A percentile compares a stretch with the other conserved stretches of the same genome.
Evolutionary conservation across 441 rosid genomes (phyloP).

Genomic region (California macrophylla): DNA sequence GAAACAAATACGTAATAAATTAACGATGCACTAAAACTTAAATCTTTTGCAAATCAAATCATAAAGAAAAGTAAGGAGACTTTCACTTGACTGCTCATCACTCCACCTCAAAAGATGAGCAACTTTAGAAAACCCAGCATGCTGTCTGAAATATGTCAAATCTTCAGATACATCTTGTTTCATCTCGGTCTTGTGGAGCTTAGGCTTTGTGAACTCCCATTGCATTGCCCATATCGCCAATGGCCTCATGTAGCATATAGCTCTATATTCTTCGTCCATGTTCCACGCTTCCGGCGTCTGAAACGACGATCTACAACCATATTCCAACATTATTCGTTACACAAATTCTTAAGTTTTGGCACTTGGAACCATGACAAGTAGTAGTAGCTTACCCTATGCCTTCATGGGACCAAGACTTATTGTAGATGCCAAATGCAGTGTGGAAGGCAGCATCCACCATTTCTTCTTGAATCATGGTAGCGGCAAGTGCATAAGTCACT

Average conservation of each 20-base stretch:
- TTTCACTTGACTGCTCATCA: neutral
- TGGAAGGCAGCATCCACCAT: neutral
- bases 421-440: neutral
- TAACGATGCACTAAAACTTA: neutral
- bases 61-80: neutral
- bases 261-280: neutral
- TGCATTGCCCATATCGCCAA: slow-evolving; percentile 2
- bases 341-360: too few species aligned
- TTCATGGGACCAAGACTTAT: neutral
- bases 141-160: neutral
- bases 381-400: neutral
- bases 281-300: neutral
- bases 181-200: neutral
- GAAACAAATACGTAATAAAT: too few species aligned
- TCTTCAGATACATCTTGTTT: neutral
- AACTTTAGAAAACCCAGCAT: neutral
- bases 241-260: neutral
- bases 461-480: neutral
- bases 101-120: neutral
- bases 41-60: neutral
- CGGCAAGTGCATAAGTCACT: neutral
- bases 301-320: neutral
- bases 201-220: neutral
- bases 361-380: too few species aligned
- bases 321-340: too few species aligned